These are phyloP conservation scores for Cyclanthera cordifolia DNA, from an alignment of 306 rosid species.

Conservation along the genomic window DNA sequence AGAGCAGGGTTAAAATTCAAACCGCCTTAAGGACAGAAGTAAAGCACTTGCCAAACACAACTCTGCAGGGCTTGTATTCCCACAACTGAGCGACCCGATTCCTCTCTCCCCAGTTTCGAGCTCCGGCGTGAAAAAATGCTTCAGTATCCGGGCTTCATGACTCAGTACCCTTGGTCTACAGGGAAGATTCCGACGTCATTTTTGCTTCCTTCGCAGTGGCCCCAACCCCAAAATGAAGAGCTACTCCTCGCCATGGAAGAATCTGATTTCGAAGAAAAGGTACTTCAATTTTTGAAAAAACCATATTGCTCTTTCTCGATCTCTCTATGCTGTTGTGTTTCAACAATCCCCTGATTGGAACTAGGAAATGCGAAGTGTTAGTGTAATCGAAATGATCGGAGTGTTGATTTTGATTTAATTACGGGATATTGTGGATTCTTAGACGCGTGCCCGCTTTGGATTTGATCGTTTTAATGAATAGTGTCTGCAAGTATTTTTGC, in stretches of 20 bases:
- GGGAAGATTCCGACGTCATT: constrained; percentile 72
- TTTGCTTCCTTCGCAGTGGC: constrained; percentile 81
- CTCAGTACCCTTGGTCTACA: constrained; percentile 65
- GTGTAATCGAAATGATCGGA: not conserved
- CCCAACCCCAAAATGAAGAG: constrained; percentile 82
- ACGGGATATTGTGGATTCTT: not conserved
- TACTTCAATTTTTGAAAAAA: not conserved
- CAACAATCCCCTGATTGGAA: not conserved
- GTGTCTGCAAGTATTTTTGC: not conserved
- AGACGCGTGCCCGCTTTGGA: not conserved
- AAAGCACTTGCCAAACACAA: not conserved
- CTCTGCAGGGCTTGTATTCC: not conserved
- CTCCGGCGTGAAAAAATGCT: constrained; percentile 33
- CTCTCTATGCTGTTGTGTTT: not conserved
- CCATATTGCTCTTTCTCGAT: not conserved
- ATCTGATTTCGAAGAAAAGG: constrained; percentile 83
- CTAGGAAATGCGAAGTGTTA: not conserved
- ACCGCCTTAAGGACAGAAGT: not conserved
- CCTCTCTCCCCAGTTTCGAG: not conserved
- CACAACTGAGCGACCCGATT: not conserved
- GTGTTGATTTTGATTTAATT: not conserved
- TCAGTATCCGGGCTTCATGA: constrained; percentile 91
- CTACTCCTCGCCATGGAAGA: constrained; percentile 87
- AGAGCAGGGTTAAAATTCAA: not conserved
- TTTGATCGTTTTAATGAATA: not conserved